A percentile compares a stretch with the other conserved stretches of the same genome.
Evolutionary conservation across 305 asterid genomes (phyloP).

Genomic region (Ilex paraguariensis): DNA sequence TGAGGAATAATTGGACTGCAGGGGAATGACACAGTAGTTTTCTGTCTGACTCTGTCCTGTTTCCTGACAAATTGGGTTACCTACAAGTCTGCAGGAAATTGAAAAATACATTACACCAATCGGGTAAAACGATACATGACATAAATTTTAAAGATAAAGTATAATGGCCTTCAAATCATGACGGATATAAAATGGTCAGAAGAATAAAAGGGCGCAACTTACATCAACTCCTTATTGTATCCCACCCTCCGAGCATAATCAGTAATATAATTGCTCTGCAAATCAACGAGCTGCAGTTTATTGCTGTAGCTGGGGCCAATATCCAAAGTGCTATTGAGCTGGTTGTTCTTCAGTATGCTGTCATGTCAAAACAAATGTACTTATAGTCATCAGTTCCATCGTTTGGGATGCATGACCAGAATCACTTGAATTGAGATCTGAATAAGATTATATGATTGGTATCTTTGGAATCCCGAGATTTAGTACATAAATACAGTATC

Average conservation of each 20-base stretch:
- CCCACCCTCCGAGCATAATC: conserved; percentile 32
- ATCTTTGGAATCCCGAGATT: no score
- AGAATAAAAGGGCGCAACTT: conserved; percentile 20
- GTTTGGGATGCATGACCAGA: neutral
- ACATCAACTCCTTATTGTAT: conserved; percentile 39
- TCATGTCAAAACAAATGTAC: neutral
- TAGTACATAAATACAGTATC: neutral
- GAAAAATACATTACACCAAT: neutral
- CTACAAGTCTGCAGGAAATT: conserved; percentile 47
- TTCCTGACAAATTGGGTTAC: conserved; percentile 48
- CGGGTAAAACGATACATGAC: neutral
- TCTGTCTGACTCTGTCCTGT: conserved; percentile 19
- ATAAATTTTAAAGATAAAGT: no score
- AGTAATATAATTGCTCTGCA: conserved; percentile 49
- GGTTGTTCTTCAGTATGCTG: conserved; percentile 58
- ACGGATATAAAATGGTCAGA: neutral
- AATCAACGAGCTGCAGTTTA: conserved; percentile 56
- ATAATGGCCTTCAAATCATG: neutral
- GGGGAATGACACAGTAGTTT: conserved; percentile 43
- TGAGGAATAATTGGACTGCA: conserved; percentile 19
- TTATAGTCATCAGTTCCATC: neutral
- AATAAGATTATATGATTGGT: neutral
- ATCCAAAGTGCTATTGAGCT: conserved; percentile 53
- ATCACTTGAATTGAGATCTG: neutral
- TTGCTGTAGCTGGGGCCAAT: conserved; percentile 38